phyloP scores from a whole-genome alignment of 345 rosid genomes.

The Heritiera fomes region DNA sequence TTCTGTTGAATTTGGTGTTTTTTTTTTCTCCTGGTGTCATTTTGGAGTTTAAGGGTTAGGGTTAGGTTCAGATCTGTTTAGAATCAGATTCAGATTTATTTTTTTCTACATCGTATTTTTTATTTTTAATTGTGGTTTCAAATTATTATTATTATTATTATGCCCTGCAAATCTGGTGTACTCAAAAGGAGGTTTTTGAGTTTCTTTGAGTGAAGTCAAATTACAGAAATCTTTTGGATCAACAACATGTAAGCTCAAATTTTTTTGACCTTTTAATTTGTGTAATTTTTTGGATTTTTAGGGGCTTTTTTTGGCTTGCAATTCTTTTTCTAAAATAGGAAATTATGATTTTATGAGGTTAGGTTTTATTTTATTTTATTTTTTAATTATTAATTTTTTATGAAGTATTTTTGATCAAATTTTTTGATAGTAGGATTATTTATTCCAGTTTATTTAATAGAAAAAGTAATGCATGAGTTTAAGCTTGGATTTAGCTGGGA shows the following conservation, averaged over 20 bases:
- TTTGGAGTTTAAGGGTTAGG: conserved; percentile 31
- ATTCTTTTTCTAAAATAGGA: background rate
- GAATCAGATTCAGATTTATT: conserved; percentile 21
- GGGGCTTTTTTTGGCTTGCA: background rate
- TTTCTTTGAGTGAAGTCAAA: conserved; percentile 37
- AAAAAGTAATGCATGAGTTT: background rate
- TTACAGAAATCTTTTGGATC: conserved; percentile 37
- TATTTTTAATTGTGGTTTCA: background rate
- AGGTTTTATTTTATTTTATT: background rate
- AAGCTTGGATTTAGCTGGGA: conserved; percentile 6
- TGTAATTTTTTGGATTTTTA: background rate
- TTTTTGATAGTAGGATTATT: background rate
- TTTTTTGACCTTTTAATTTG: background rate
- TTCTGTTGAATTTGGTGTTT: conserved; percentile 27
- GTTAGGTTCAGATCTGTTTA: conserved; percentile 44
- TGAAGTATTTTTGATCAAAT: background rate
- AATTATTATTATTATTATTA: background rate
- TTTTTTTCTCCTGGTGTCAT: conserved; percentile 19
- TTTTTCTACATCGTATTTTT: background rate
- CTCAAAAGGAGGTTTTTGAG: conserved; percentile 33
- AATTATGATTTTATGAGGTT: background rate
- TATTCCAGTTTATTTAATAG: background rate
- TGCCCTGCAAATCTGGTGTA: conserved; percentile 26
- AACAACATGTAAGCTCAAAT: conserved; percentile 38
- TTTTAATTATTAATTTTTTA: background rate